Base-by-base conservation (phyloP, 768 basidiomycete genomes). In the Termitomyces sp. region DNA sequence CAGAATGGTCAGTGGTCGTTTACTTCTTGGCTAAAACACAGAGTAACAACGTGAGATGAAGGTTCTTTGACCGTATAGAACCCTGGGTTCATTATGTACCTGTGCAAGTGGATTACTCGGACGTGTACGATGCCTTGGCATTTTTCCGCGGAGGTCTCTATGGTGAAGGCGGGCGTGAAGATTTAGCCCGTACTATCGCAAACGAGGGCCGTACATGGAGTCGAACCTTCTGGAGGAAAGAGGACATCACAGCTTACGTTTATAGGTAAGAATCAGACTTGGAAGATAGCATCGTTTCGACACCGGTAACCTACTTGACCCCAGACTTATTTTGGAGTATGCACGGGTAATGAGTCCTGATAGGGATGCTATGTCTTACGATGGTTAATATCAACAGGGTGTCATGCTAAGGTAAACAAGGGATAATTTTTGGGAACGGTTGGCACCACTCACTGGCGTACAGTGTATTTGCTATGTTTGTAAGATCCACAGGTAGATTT, bases 31-130 rank as follows among this genome's bases (percentile, higher is more conserved):
- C 30, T n/a, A n/a, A 0, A 16, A 10, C 12, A 30, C 25, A 3
- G 14, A 46, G 16, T 47, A 19, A 46, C 19, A 32, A n/a, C 21
- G 10, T 40, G 19, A n/a, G n/a, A 34, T 16, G 5, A 41, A 64
- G 64, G 66, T 64, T 64, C 30, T 54, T 54, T 8, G 66, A 66
- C 50, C 64, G 66, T 14, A 62, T 68, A 56, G 74, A 72, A 45
- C 80, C 83, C 0, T 85, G 83, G 83, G 77, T 84, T 5, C 85
- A 86, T 65, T 86, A 85, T 60, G 75, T 86, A 1, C 85, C 85
- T 2, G 70, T 86, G 5, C 77, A 80, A 54, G 62, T 80, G 0
- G 81, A 83, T 56, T 78, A 82, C 25, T 72, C 76, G 0, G 84
- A 87, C 64, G 59, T 89, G 5, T 77, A 84, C 66, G 87, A 88